Base-by-base conservation (phyloP, 164 flowering plant species). In the Umbellularia californica region DNA sequence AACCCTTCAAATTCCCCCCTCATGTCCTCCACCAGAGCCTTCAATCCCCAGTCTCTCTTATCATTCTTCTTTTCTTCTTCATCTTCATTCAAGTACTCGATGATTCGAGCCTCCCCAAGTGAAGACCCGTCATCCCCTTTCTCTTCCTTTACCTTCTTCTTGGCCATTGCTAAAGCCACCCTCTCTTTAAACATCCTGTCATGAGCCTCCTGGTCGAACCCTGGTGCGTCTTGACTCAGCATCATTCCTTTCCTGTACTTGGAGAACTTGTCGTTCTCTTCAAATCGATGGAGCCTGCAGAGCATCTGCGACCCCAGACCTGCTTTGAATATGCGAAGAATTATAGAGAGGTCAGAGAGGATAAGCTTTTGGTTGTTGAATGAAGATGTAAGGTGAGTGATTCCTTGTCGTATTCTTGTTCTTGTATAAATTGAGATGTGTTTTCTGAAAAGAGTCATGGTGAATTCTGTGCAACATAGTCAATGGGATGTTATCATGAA, bases 241-340 rank as follows among this genome's bases (percentile, higher is more conserved):
- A 70, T 50, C 20, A 22, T 22, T 5, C 63, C 72, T 22, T 10
- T 19, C 22, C 50, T 58, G 72, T 87, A 87, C 69, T 83, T 84
- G 51, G 80, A 69, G 73, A 87, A 87, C 73, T 87, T 87, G 70
- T 81, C 77, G 27, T 87, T 87, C 76, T 87, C 89, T 55, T 82
- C 27, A 15, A 83, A 82, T 24, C 80, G 81, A 19, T 79, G 47
- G 3, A 87, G 81, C 78, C 89, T 74, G 71, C 88, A 85, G 0
- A 85, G 86, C 89, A 87, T 87, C 72, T 90, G 94, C 73, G 88
- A 89, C 0, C 92, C 90, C 14, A 84, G 83, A 3, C 76, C 76
- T 55, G 3, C 19, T 14, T 20, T 17, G 10, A 41, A 41, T 1
- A 41, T 9, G 10, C 9, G 47, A 41, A 9, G 47, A 41, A 41